Percentiles rank a stretch among this genome's conserved stretches.
Conservation (phyloP, 305 asterid genomes). For the Rubia occidens region DNA sequence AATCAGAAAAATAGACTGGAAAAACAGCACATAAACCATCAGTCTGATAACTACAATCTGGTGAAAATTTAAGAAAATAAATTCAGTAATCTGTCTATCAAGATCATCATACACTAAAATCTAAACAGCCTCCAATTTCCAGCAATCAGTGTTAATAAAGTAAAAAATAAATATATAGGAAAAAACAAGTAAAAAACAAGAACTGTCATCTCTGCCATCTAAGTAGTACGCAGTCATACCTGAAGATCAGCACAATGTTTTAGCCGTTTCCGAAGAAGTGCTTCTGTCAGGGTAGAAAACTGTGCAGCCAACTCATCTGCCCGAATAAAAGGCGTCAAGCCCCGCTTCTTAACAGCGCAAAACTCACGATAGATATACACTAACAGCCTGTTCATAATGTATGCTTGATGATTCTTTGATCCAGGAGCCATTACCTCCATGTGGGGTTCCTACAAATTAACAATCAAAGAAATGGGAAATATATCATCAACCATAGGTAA, state of each 20-base stretch:
- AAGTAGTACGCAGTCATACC: conserved; percentile 33
- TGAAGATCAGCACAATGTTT: conserved; percentile 82
- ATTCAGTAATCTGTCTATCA: conserved; percentile 1
- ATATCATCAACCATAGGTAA: conserved; percentile 18
- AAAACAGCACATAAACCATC: background rate
- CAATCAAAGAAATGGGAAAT: conserved; percentile 10
- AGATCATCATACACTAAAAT: background rate
- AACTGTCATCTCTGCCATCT: background rate
- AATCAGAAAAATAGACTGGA: background rate
- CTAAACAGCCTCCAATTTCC: background rate
- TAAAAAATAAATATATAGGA: background rate
- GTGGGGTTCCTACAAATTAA: conserved; percentile 76
- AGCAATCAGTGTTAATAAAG: background rate
- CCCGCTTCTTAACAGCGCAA: conserved; percentile 72
- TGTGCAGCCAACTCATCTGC: conserved; percentile 71
- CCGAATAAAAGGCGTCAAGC: conserved; percentile 68
- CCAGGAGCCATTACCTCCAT: conserved; percentile 95
- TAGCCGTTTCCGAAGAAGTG: conserved; percentile 74
- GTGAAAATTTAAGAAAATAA: background rate
- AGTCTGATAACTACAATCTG: background rate
- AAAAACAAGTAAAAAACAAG: background rate
- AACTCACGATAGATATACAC: conserved; percentile 87
- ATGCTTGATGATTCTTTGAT: conserved; percentile 71
- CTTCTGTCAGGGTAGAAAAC: conserved; percentile 76
- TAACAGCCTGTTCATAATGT: conserved; percentile 80